Evolutionary conservation across 805 yeast genomes (phyloP), one percentile per base, ranked within the genome.

Genomic region (Teunomyces barrocoloradensis): DNA sequence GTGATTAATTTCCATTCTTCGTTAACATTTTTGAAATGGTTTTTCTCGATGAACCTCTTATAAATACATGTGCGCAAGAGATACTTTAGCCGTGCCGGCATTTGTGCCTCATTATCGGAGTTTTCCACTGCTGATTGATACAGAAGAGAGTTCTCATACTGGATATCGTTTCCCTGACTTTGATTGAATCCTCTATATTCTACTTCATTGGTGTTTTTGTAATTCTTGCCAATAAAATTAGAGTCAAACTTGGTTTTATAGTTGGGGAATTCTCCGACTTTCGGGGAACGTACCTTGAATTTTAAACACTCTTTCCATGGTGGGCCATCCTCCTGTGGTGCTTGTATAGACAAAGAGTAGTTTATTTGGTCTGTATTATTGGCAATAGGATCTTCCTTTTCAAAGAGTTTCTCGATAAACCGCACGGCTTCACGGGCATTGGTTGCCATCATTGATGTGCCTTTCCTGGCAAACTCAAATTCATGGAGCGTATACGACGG

Each of bases 361-460:
- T 39, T 48, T 20, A 49, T 39, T n/a, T n/a, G 40, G 28, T 52
- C 52, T 20, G 47, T 45, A 11, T 30, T 37, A 18, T 51, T 43
- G 33, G 48, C 52, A 13, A n/a, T n/a, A n/a, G 32, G 33, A 11
- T 33, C 44, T 34, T 58, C 63, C 15, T 44, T 39, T 28, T 68
- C 76, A 34, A 69, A 58, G 29, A 64, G 49, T 32, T 66, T 64
- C 53, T 85, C 89, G 45, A 85, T 80, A 54, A 83, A 80, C 47
- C 77, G 69, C 43, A 84, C 73, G 15, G 88, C 78, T 57, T 83
- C 87, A 45, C 84, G 70, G 6, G 91, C 85, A 61, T 81, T 81
- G n/a, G 76, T 72, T 15, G 87, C 81, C 52, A 74, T 71, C 58
- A 83, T 71, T 13, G 81, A 74, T 15, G 71, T 64, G 1, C 84